Conservation (phyloP, 2,329 filamentous ascomycete species). For the Stachybotrys echinatus region DNA sequence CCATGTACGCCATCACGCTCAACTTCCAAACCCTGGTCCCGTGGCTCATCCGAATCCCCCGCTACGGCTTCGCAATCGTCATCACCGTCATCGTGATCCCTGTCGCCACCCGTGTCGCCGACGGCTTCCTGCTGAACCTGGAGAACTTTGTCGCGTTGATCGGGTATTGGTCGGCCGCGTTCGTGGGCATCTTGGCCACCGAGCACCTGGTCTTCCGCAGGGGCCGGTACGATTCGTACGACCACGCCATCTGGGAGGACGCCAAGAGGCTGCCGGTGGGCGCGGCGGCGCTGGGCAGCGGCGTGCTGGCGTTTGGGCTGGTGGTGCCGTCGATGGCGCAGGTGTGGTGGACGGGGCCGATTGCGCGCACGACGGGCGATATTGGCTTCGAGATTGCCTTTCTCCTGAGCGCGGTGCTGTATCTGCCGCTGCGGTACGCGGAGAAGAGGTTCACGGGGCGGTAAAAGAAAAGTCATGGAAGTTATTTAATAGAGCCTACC, state of each 20-base stretch:
- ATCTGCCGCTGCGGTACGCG: constrained; percentile 39
- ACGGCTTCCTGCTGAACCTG: constrained; percentile 51
- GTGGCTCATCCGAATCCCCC: constrained; percentile 48
- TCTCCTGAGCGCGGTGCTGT: constrained; percentile 40
- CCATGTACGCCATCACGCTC: constrained; percentile 57
- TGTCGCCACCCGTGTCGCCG: constrained; percentile 49
- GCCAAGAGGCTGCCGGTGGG: constrained; percentile 39
- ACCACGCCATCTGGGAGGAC: constrained; percentile 42
- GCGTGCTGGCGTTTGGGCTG: constrained; percentile 39
- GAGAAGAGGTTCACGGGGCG: constrained; percentile 32
- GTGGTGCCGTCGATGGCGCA: constrained; percentile 57
- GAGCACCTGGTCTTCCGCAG: constrained; percentile 45
- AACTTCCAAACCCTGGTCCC: constrained; percentile 61
- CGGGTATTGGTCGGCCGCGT: constrained; percentile 54
- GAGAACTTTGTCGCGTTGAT: constrained; percentile 53
- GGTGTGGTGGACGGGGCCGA: constrained; percentile 56
- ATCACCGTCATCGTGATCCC: constrained; percentile 56
- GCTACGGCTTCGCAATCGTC: constrained; percentile 51
- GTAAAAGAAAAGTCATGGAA: constrained; percentile 10
- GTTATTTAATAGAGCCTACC: no score
- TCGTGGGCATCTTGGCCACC: constrained; percentile 41
- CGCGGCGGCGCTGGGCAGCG: constrained; percentile 40
- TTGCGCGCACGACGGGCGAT: constrained; percentile 55
- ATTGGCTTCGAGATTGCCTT: constrained; percentile 63
- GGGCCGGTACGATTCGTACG: constrained; percentile 37